Evolutionary conservation across 257 asterid genomes (phyloP).

Genomic region (Striga asiatica): DNA sequence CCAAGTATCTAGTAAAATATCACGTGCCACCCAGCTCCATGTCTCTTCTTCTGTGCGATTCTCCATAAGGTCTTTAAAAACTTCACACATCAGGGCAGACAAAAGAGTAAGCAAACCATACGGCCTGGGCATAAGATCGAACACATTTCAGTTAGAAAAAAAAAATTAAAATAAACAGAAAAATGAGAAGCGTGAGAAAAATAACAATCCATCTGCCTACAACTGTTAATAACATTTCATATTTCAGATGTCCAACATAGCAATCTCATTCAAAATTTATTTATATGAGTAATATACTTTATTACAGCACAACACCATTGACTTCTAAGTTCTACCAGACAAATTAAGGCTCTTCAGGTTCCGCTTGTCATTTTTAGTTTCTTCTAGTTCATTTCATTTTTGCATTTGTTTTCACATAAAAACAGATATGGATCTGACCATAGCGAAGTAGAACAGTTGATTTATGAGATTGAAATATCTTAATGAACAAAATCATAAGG

Average conservation of each 20-base stretch:
- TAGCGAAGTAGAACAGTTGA: background rate
- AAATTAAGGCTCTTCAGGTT: background rate
- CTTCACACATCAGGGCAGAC: conserved; percentile 75
- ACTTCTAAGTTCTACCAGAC: conserved; percentile 10
- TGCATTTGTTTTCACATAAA: background rate
- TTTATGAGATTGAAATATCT: background rate
- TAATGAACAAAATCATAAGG: background rate
- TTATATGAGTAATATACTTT: conserved; percentile 1
- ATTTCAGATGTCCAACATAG: background rate
- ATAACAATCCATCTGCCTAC: background rate
- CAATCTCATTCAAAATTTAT: conserved; percentile 1
- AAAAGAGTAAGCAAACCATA: conserved; percentile 70
- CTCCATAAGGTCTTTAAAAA: conserved; percentile 53
- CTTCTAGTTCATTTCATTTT: background rate
- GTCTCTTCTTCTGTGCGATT: conserved; percentile 72
- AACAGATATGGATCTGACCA: background rate
- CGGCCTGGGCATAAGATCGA: conserved; percentile 47
- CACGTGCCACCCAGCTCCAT: conserved; percentile 99
- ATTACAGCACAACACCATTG: conserved; percentile 9
- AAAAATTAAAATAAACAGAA: background rate
- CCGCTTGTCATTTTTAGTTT: background rate
- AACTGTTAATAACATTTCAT: conserved; percentile 1
- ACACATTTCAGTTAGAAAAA: background rate
- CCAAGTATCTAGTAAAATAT: conserved; percentile 88
- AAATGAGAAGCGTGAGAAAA: background rate